Conservation (phyloP, 257 asterid species). For the Lavandula angustifolia region DNA sequence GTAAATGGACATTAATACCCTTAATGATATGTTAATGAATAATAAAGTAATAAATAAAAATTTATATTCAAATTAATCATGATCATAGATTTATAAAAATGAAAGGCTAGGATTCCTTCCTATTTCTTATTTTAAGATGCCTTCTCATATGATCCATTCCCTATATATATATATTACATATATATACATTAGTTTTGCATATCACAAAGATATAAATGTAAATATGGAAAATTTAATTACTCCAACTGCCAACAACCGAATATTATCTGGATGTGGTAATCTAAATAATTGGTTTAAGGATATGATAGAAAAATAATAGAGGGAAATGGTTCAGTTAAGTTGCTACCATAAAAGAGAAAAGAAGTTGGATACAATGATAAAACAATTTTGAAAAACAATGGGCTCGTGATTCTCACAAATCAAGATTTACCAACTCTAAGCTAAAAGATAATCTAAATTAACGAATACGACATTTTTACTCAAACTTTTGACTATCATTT, state of each 20-base stretch:
- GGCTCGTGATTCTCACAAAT: neutral
- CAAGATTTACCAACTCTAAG: neutral
- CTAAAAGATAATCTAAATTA: conserved; percentile 1
- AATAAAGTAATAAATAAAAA: too few relatives aligned
- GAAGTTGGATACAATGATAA: neutral
- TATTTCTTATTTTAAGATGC: too few relatives aligned
- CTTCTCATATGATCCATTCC: too few relatives aligned
- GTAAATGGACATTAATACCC: too few relatives aligned
- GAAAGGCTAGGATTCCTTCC: too few relatives aligned
- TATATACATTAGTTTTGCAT: too few relatives aligned
- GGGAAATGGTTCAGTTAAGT: neutral
- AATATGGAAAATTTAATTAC: neutral
- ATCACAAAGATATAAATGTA: too few relatives aligned
- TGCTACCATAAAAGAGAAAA: neutral
- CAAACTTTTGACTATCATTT: neutral
- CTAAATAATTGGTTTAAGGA: neutral
- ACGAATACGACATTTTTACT: neutral
- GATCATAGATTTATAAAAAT: too few relatives aligned
- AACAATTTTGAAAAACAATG: neutral
- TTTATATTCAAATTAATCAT: too few relatives aligned
- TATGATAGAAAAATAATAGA: neutral
- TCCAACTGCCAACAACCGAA: neutral
- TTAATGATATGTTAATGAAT: too few relatives aligned
- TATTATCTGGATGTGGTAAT: neutral
- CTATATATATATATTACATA: too few relatives aligned